A percentile compares a stretch with the other conserved stretches of the same genome.
phyloP scores from a whole-genome alignment of 2,329 filamentous ascomycete species.

The Neonectria hederae region DNA sequence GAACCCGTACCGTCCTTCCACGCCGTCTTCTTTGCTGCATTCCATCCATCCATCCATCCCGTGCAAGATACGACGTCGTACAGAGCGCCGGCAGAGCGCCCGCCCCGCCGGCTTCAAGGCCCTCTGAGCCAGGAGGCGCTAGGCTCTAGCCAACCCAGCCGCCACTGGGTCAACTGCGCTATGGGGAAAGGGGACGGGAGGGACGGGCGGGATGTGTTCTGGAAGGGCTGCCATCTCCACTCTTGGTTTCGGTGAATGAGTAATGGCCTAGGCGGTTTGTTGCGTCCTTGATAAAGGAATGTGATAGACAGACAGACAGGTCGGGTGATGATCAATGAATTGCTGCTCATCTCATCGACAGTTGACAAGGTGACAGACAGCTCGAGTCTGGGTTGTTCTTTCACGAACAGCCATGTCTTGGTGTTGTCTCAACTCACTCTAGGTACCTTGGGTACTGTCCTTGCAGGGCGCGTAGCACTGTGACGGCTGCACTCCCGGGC shows the following conservation, averaged over 20 bases:
- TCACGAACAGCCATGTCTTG: no score
- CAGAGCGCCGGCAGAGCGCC: neutral
- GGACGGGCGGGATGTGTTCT: neutral
- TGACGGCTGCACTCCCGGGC: no score
- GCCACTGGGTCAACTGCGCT: conserved; percentile 3
- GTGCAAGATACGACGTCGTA: neutral
- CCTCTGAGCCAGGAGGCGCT: neutral
- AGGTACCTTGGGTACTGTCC: no score
- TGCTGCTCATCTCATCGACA: no score
- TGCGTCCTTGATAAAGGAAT: neutral
- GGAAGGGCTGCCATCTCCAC: neutral
- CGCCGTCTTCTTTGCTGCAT: neutral
- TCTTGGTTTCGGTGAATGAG: neutral
- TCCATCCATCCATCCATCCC: no score
- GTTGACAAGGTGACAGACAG: no score
- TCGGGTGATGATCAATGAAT: neutral
- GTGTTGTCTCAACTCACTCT: no score
- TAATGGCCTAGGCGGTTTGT: neutral
- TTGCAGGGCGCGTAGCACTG: neutral
- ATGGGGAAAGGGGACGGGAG: neutral
- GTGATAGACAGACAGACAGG: neutral
- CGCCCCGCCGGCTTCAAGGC: no score
- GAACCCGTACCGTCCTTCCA: neutral
- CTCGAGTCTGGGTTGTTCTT: no score
- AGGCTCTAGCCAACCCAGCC: conserved; percentile 9